These are phyloP conservation scores for Phytophthora ohioensis DNA, from an alignment of 352 stramenopile genomes.

Conservation along the genomic window DNA sequence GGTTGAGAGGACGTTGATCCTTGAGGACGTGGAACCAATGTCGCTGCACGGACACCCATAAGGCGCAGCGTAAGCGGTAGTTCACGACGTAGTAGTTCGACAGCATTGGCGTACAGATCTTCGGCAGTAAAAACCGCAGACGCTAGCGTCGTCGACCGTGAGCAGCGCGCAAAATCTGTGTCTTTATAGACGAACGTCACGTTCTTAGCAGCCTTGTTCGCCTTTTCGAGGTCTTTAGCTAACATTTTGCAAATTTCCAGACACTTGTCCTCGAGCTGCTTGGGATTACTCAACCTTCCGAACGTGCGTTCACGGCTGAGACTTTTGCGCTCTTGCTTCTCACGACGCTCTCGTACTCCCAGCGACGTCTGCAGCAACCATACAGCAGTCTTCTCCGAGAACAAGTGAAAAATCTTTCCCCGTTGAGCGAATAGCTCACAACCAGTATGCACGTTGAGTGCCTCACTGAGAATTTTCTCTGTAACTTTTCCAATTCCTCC, in stretches of 20 bases:
- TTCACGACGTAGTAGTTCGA: constrained; percentile 68
- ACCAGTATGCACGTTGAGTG: constrained; percentile 88
- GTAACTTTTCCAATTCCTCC: constrained; percentile 96
- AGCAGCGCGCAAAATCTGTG: constrained; percentile 66
- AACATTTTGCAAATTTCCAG: constrained; percentile 69
- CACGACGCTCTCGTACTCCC: constrained; percentile 59
- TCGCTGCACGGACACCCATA: constrained; percentile 68
- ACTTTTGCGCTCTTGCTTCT: constrained; percentile 76
- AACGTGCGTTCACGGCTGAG: constrained; percentile 86
- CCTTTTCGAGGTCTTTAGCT: constrained; percentile 59
- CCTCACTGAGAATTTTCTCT: constrained; percentile 91
- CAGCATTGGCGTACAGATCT: constrained; percentile 53
- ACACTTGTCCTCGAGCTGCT: constrained; percentile 68
- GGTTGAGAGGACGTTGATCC: constrained; percentile 10
- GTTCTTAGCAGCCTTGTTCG: constrained; percentile 53
- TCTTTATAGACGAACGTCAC: constrained; percentile 83
- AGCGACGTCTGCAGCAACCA: constrained; percentile 83
- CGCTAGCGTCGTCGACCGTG: constrained; percentile 57
- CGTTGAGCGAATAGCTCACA: constrained; percentile 75
- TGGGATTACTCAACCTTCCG: constrained; percentile 45
- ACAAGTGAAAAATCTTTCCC: constrained; percentile 69
- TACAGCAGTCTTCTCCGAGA: constrained; percentile 67
- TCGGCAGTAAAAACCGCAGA: constrained; percentile 52
- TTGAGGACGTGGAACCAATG: constrained; percentile 44
- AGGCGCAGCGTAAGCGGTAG: constrained; percentile 73